A percentile compares a stretch with the other conserved stretches of the same genome.
phyloP scores from a whole-genome alignment of 345 rosid genomes.

The Gossypium australe region DNA sequence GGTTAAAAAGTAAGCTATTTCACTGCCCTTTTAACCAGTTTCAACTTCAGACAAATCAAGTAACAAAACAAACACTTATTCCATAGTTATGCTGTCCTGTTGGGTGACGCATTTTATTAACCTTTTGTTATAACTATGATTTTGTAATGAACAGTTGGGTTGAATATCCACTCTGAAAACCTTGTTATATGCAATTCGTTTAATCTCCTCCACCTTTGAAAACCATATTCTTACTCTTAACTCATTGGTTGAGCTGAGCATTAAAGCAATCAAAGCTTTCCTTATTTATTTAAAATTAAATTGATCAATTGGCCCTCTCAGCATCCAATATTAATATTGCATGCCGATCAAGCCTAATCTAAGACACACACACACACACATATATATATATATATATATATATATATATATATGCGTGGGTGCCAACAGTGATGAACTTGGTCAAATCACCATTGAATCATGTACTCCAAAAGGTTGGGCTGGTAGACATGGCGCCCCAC shows the following conservation, averaged over 20 bases:
- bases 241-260: conserved; percentile 17
- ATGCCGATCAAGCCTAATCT: not conserved
- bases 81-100: conserved; percentile 14
- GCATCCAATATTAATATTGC: conserved; percentile 3
- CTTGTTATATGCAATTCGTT: not conserved
- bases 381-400: too few relatives aligned
- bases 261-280: not conserved
- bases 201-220: conserved; percentile 15
- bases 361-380: too few relatives aligned
- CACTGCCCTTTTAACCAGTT: not conserved
- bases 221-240: not conserved
- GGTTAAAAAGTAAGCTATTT: too few relatives aligned
- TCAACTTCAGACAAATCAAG: not conserved
- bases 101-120: conserved; percentile 13
- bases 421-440: not conserved
- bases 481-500: not conserved
- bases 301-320: not conserved
- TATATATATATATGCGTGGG: not conserved
- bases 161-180: conserved; percentile 20
- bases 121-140: not conserved
- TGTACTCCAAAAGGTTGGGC: not conserved
- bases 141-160: conserved; percentile 5
- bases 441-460: not conserved
- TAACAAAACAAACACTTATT: not conserved
- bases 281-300: not conserved